Percentiles rank a stretch among this genome's conserved stretches.
Evolutionary conservation across 2,329 filamentous ascomycete species (phyloP).

Genomic region (Pezicula carpinea): DNA sequence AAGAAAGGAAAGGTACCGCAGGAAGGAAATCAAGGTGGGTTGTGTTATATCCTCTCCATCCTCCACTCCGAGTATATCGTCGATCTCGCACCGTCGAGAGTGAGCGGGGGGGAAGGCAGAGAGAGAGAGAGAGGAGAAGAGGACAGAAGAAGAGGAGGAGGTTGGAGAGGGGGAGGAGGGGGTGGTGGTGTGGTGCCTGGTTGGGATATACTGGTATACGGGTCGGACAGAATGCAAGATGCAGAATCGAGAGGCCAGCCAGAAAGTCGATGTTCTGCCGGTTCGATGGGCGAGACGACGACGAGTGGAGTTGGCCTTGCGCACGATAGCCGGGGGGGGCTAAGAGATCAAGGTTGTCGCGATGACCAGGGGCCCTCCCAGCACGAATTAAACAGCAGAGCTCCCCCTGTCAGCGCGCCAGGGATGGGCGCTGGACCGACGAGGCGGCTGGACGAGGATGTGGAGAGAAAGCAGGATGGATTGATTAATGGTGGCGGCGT

Average conservation of each 20-base stretch:
- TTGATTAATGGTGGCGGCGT: too few relatives aligned
- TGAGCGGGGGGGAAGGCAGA: constrained; percentile 4
- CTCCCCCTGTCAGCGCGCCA: too few relatives aligned
- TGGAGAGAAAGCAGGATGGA: too few relatives aligned
- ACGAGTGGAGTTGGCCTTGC: not conserved
- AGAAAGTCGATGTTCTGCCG: not conserved
- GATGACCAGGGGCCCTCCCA: too few relatives aligned
- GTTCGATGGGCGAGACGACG: not conserved
- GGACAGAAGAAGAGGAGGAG: constrained; percentile 1
- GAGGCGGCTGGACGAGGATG: too few relatives aligned
- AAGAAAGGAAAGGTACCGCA: constrained; percentile 1
- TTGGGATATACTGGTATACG: too few relatives aligned
- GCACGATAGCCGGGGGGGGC: not conserved
- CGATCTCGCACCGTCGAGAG: constrained; percentile 1
- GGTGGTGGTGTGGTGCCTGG: too few relatives aligned
- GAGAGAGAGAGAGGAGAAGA: constrained; percentile 4
- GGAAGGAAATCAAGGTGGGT: not conserved
- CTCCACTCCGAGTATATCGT: constrained; percentile 1
- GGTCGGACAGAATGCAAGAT: constrained; percentile 10
- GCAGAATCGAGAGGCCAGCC: not conserved
- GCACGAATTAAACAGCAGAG: too few relatives aligned
- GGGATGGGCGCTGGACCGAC: not conserved
- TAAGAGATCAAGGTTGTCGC: too few relatives aligned
- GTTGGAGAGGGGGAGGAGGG: constrained; percentile 10
- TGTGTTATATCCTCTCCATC: constrained; percentile 12